Conservation (phyloP, 805 yeast genomes). For the Torulaspora maleeae region DNA sequence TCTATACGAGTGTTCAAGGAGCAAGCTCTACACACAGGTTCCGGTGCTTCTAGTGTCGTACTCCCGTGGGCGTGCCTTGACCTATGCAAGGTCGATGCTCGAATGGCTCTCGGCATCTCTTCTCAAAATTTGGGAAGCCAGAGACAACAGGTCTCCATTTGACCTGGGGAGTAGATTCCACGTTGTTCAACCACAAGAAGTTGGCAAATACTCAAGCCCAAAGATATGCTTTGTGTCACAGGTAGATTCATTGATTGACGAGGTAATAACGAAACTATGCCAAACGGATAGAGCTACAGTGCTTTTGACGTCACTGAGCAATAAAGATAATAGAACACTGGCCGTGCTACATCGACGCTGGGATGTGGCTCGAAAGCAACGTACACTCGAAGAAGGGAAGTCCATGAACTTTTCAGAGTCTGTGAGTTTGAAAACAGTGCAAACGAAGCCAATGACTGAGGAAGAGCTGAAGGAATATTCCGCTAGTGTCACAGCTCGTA, state of each 20-base stretch:
- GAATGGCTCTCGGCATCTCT: slow-evolving; percentile 95
- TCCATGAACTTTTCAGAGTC: slow-evolving; percentile 51
- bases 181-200: slow-evolving; percentile 51
- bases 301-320: slow-evolving; percentile 53
- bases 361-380: slow-evolving; percentile 41
- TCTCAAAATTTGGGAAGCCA: slow-evolving; percentile 77
- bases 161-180: slow-evolving; percentile 59
- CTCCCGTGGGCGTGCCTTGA: slow-evolving; percentile 70
- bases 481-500: slow-evolving; percentile 42
- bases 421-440: slow-evolving; percentile 38
- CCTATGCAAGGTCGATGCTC: slow-evolving; percentile 81
- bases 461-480: slow-evolving; percentile 48
- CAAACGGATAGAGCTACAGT: slow-evolving; percentile 63
- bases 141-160: slow-evolving; percentile 66
- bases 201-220: slow-evolving; percentile 56
- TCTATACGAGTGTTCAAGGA: slow-evolving; percentile 41
- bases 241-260: slow-evolving; percentile 57
- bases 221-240: slow-evolving; percentile 75
- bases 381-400: slow-evolving; percentile 53
- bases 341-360: slow-evolving; percentile 39
- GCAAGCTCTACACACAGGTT: slow-evolving; percentile 36
- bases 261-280: slow-evolving; percentile 52
- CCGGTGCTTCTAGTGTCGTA: slow-evolving; percentile 76
- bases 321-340: slow-evolving; percentile 9
- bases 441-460: slow-evolving; percentile 49